Evolutionary conservation across 148 eudicot species (phyloP), one percentile per base, ranked within the genome.

Genomic region (Rhododendron ferrugineum): DNA sequence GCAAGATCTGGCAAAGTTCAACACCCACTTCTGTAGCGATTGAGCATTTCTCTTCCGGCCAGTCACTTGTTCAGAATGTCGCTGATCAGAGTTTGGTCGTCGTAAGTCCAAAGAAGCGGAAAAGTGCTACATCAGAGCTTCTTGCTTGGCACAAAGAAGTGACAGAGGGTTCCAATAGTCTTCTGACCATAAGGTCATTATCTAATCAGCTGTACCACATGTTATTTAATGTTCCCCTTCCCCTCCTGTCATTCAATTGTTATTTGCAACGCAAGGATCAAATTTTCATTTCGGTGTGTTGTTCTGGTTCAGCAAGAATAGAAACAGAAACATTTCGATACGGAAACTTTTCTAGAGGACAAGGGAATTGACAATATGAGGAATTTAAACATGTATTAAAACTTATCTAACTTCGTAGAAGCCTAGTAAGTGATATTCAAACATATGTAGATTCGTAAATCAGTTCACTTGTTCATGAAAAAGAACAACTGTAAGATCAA

Each of bases 111-210:
- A 93, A 90, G 91, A 96, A 96, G 90, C 92, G 98, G 66, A 96
- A 92, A 87, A 88, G 86, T 86, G 90, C 89, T 73, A 86, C 95
- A 70, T 87, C 83, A 85, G 93, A 90, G 90, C 91, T 89, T 79
- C 85, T 88, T 85, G 88, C 97, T 70, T 94, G 98, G 98, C 86
- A 87, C 73, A 93, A 91, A 84, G 94, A 93, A 93, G 90, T 93
- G 66, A 90, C 85, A 6, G 89, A 87, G 84, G 88, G 89, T 86
- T 86, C 85, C 49, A 90, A 77, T 83, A 86, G 84, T 89, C 88
- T 89, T 84, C 89, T 82, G 81, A 90, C 81, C 82, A 87, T 88
- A 81, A 93, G 98, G 98, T 96, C 83, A 74, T 88, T 84, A 18
- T 81, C 84, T 49, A 74, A 58, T 80, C 73, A 14, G 23, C 72